Evolutionary conservation across 1,139 yeast species (phyloP).

Genomic region (Zygoascus sp.): DNA sequence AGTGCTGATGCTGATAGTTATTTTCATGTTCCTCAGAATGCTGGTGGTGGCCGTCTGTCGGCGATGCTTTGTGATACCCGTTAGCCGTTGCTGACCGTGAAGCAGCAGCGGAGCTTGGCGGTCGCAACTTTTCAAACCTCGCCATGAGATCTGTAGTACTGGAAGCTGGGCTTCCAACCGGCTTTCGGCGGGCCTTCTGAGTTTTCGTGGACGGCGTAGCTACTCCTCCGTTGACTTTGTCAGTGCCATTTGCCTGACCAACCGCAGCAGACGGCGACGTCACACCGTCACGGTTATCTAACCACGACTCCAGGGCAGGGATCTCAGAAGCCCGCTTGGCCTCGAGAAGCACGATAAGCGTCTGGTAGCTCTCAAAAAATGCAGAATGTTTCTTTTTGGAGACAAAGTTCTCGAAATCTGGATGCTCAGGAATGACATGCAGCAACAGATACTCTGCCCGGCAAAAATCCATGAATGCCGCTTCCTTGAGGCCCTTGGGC

Average conservation of each 20-base stretch:
- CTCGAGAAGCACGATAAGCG: constrained; percentile 20
- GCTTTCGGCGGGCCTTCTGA: constrained; percentile 16
- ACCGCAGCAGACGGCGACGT: no score
- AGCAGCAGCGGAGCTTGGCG: background rate
- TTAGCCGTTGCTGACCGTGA: background rate
- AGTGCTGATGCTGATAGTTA: no score
- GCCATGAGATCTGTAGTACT: constrained; percentile 17
- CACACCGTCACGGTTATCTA: constrained; percentile 18
- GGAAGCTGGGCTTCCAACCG: constrained; percentile 13
- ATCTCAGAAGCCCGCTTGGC: constrained; percentile 13
- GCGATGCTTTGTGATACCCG: background rate
- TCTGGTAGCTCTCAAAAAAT: constrained; percentile 23
- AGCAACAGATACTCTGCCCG: constrained; percentile 23
- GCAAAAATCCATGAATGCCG: constrained; percentile 26
- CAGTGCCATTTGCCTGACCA: no score
- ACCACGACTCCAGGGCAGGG: constrained; percentile 18
- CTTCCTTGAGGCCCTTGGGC: constrained; percentile 25
- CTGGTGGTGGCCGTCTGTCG: background rate
- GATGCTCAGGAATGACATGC: constrained; percentile 25
- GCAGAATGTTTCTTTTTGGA: constrained; percentile 20
- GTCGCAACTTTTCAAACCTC: constrained; percentile 23
- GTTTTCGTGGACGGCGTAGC: no score
- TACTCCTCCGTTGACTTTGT: no score
- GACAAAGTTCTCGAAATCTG: constrained; percentile 18
- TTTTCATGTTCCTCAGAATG: background rate